These are phyloP conservation scores for Raphidocelis subcapitata DNA, from an alignment of 139 green algal species.

Conservation along the genomic window DNA sequence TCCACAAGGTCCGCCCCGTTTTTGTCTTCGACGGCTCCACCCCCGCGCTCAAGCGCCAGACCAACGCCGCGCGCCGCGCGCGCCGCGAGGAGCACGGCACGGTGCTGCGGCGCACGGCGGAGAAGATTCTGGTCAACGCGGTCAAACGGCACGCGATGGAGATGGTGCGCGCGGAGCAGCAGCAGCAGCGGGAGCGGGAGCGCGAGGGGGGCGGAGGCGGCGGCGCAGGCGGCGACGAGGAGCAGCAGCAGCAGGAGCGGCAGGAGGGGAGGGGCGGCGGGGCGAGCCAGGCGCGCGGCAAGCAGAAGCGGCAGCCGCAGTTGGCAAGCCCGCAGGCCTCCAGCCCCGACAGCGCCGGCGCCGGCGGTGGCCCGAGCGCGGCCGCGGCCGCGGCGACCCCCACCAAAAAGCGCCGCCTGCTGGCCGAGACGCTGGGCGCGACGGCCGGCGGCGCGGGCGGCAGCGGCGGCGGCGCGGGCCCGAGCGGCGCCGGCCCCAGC, in stretches of 20 bases:
- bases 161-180: not conserved
- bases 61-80: conserved; percentile 63
- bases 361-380: no score
- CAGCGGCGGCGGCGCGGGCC: conserved; percentile 1
- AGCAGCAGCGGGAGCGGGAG: conserved; percentile 8
- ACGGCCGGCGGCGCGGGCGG: no score
- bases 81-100: conserved; percentile 75
- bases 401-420: no score
- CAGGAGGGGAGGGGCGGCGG: not conserved
- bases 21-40: conserved; percentile 99
- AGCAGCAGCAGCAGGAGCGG: not conserved
- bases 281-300: not conserved
- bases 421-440: no score
- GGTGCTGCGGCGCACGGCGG: conserved; percentile 75
- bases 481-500: not conserved
- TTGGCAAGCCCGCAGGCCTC: conserved; percentile 4
- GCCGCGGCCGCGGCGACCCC: no score
- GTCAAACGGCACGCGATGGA: conserved; percentile 66
- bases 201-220: not conserved
- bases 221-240: conserved; percentile 3
- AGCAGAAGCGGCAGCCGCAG: conserved; percentile 5
- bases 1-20: conserved; percentile 88
- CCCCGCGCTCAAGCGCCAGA: conserved; percentile 90
- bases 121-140: conserved; percentile 93
- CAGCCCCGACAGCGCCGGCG: not conserved